Evolutionary conservation across 805 yeast genomes (phyloP).

Genomic region (Metahyphopichia silvanorum): DNA sequence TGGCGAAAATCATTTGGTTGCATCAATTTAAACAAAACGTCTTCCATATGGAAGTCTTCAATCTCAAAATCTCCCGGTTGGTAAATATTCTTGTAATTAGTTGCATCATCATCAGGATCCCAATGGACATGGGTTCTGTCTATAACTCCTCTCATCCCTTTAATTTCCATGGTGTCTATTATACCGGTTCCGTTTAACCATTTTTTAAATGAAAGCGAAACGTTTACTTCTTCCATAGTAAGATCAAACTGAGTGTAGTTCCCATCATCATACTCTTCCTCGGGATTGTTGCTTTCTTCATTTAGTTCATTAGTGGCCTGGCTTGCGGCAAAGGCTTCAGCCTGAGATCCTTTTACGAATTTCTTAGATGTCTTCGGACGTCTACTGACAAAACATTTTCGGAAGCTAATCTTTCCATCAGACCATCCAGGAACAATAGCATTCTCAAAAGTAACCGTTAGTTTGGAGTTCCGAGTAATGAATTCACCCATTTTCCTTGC

Average conservation of each 20-base stretch:
- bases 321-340: constrained; percentile 64
- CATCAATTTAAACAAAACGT: constrained; percentile 72
- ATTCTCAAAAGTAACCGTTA: constrained; percentile 83
- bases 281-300: constrained; percentile 13
- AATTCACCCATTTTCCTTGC: constrained; percentile 80
- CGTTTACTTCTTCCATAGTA: constrained; percentile 79
- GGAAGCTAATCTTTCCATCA: constrained; percentile 78
- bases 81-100: constrained; percentile 69
- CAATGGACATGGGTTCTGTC: constrained; percentile 87
- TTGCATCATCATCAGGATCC: constrained; percentile 80
- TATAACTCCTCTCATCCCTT: constrained; percentile 87
- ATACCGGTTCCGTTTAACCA: constrained; percentile 93
- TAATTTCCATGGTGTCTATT: constrained; percentile 67
- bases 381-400: constrained; percentile 80
- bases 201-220: constrained; percentile 75
- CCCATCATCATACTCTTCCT: constrained; percentile 68
- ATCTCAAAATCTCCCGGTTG: constrained; percentile 92
- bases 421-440: constrained; percentile 96
- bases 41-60: constrained; percentile 78
- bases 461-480: constrained; percentile 76
- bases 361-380: constrained; percentile 61
- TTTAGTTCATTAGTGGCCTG: constrained; percentile 7
- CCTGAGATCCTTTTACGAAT: constrained; percentile 71
- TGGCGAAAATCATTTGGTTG: constrained; percentile 84
- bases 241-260: constrained; percentile 95